Conservation (phyloP, 2,329 filamentous ascomycete genomes). For the Aspergillus eucalypticola region DNA sequence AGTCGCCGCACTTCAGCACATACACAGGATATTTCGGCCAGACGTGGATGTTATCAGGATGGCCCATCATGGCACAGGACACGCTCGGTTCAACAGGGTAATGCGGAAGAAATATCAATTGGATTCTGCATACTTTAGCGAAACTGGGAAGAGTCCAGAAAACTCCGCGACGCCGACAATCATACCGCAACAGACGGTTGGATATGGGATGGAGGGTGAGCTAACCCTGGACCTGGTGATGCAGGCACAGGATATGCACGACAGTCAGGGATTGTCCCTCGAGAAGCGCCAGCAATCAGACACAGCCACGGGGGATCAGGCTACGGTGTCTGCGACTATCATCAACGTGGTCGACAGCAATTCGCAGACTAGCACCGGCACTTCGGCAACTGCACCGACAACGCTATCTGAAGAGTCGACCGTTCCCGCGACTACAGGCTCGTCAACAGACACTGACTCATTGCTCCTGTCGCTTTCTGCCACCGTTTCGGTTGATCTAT, state of each 20-base stretch:
- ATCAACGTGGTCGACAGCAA: background rate
- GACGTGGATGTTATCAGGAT: constrained; percentile 12
- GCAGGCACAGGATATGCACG: constrained; percentile 3
- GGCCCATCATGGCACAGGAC: constrained; percentile 22
- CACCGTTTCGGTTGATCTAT: constrained; percentile 1
- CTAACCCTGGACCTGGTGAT: background rate
- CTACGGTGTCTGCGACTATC: constrained; percentile 3
- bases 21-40: background rate
- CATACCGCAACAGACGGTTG: background rate
- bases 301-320: background rate
- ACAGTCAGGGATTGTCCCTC: background rate
- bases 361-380: constrained; percentile 3
- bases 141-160: background rate
- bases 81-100: constrained; percentile 15
- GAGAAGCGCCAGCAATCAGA: constrained; percentile 1
- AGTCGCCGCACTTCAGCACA: background rate
- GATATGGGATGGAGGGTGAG: background rate
- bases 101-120: constrained; percentile 15
- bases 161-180: background rate
- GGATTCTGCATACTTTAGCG: background rate
- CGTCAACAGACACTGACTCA: constrained; percentile 1
- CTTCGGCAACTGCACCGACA: constrained; percentile 3
- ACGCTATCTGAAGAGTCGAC: constrained; percentile 5
- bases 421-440: background rate
- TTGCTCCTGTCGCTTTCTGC: constrained; percentile 8